phyloP scores from a whole-genome alignment of 179 eudicot genomes.

The Silene noctiflora region DNA sequence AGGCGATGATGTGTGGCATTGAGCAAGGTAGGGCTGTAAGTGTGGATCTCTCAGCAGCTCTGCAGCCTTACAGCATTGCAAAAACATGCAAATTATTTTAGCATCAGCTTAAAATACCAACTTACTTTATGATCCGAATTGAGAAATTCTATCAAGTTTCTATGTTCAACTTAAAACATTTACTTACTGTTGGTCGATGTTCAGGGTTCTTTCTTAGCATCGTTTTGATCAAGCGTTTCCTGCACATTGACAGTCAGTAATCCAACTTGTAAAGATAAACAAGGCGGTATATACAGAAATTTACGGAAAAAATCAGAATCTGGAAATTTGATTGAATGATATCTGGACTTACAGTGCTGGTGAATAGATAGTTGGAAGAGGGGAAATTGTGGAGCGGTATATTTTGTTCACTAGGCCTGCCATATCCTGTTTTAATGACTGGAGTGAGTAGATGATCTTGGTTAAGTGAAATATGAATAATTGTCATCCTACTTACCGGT shows the following conservation, averaged over 20 bases:
- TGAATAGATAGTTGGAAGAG: slow-evolving; percentile 74
- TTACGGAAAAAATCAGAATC: not conserved
- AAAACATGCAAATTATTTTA: not conserved
- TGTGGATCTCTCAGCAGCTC: slow-evolving; percentile 80
- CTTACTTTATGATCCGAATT: not conserved
- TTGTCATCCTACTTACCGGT: slow-evolving; percentile 45
- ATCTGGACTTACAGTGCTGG: slow-evolving; percentile 55
- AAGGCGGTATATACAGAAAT: not conserved
- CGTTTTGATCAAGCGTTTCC: slow-evolving; percentile 82
- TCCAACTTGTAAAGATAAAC: slow-evolving; percentile 1
- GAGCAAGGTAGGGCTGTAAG: slow-evolving; percentile 70
- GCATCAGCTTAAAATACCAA: not conserved
- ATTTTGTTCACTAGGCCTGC: slow-evolving; percentile 77
- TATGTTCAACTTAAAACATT: not conserved
- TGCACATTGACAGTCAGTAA: slow-evolving; percentile 22
- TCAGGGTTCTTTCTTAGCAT: slow-evolving; percentile 96
- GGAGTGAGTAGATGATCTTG: not conserved
- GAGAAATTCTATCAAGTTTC: not conserved
- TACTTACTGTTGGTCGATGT: slow-evolving; percentile 85
- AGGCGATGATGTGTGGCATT: slow-evolving; percentile 58
- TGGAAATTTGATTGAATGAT: not conserved
- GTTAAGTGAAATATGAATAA: not conserved
- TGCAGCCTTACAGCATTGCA: slow-evolving; percentile 55
- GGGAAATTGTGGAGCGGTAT: slow-evolving; percentile 67
- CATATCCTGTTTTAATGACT: slow-evolving; percentile 57